Evolutionary conservation across 2,329 filamentous ascomycete genomes (phyloP).

Genomic region (Pseudocercospora eumusae): DNA sequence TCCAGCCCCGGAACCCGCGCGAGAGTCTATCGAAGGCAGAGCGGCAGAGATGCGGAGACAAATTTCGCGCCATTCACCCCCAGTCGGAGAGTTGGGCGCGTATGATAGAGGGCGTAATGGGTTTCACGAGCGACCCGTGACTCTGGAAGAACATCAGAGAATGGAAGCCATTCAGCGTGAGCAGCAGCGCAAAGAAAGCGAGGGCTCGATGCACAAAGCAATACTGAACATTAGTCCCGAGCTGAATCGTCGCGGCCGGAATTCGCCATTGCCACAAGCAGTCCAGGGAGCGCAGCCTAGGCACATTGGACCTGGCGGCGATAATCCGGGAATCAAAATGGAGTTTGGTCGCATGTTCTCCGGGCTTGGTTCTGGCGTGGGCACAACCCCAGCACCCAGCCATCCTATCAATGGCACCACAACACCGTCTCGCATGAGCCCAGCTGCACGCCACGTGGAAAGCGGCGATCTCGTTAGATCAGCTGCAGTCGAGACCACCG

Average conservation of each 20-base stretch:
- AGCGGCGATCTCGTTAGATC: slow-evolving; percentile 32
- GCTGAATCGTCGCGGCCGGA: slow-evolving; percentile 76
- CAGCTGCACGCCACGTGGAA: slow-evolving; percentile 36
- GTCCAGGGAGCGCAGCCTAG: slow-evolving; percentile 89
- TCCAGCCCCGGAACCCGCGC: slow-evolving; percentile 31
- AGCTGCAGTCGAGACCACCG: slow-evolving; percentile 38
- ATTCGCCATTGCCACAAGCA: slow-evolving; percentile 87
- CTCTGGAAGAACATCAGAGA: slow-evolving; percentile 41
- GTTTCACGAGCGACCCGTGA: slow-evolving; percentile 42
- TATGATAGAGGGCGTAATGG: slow-evolving; percentile 32
- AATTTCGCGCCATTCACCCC: slow-evolving; percentile 34
- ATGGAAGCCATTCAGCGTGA: slow-evolving; percentile 53
- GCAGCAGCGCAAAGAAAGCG: slow-evolving; percentile 48
- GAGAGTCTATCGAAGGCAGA: slow-evolving; percentile 37
- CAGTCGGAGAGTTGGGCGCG: slow-evolving; percentile 26
- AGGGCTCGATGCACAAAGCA: slow-evolving; percentile 54
- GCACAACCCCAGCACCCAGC: slow-evolving; percentile 51
- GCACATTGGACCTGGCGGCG: slow-evolving; percentile 73
- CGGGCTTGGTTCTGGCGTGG: slow-evolving; percentile 76
- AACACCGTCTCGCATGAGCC: slow-evolving; percentile 52
- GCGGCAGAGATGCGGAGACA: slow-evolving; percentile 34
- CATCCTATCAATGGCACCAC: slow-evolving; percentile 54
- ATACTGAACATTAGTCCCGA: slow-evolving; percentile 73
- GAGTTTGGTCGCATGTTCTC: slow-evolving; percentile 95
- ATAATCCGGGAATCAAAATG: slow-evolving; percentile 82